These are phyloP conservation scores for Rutstroemia sp. DNA, from an alignment of 2,329 filamentous ascomycete species.

Conservation along the genomic window DNA sequence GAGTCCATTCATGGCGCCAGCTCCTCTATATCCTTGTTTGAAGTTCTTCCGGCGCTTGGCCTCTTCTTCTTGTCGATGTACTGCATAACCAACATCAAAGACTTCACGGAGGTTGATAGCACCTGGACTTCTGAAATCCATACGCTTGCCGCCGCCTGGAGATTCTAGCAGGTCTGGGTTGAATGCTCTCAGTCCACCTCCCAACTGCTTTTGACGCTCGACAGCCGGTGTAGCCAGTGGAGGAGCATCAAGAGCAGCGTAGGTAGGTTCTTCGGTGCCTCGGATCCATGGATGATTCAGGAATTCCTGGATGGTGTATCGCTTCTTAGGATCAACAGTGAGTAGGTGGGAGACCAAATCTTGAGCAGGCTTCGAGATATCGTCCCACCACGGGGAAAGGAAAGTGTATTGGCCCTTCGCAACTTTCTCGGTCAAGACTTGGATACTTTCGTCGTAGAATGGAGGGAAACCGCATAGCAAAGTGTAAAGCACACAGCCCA, in stretches of 20 bases:
- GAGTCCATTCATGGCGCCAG: slow-evolving; percentile 56
- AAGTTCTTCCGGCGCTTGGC: slow-evolving; percentile 84
- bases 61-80: slow-evolving; percentile 94
- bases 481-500: slow-evolving; percentile 95
- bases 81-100: slow-evolving; percentile 96
- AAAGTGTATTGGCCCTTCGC: slow-evolving; percentile 96
- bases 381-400: slow-evolving; percentile 98
- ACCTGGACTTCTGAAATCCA: slow-evolving; percentile 92
- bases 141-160: slow-evolving; percentile 56
- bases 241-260: slow-evolving; percentile 60
- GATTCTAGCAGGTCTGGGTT: slow-evolving; percentile 49
- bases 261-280: slow-evolving; percentile 58
- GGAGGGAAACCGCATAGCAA: slow-evolving; percentile 95
- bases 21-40: slow-evolving; percentile 58
- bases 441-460: slow-evolving; percentile 97
- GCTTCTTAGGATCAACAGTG: slow-evolving; percentile 90
- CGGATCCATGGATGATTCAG: slow-evolving; percentile 91
- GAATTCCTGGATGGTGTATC: slow-evolving; percentile 90
- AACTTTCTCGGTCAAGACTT: slow-evolving; percentile 94
- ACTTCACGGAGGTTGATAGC: slow-evolving; percentile 94
- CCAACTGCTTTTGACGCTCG: slow-evolving; percentile 27
- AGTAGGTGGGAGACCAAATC: slow-evolving; percentile 90
- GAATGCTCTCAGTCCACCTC: slow-evolving; percentile 40
- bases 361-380: slow-evolving; percentile 91
- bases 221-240: slow-evolving; percentile 61